Evolutionary conservation across 2,329 filamentous ascomycete genomes (phyloP).

Genomic region (Cordyceps pruinosa): DNA sequence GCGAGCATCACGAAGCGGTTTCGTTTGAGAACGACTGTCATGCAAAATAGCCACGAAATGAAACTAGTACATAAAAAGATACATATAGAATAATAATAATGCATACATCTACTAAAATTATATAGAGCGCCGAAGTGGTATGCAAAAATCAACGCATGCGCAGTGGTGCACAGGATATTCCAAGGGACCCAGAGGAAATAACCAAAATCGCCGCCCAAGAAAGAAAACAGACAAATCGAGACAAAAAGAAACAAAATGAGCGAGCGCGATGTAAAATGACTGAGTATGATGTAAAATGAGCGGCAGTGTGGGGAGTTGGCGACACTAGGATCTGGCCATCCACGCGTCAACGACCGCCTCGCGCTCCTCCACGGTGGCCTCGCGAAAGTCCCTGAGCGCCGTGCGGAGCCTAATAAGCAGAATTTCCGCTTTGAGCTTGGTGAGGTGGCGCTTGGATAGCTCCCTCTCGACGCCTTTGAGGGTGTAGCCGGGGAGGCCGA

Average conservation of each 20-base stretch:
- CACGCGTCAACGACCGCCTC: constrained; percentile 22
- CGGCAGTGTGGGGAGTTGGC: neutral
- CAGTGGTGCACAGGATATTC: neutral
- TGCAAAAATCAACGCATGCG: neutral
- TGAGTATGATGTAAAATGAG: no score
- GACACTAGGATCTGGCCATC: constrained; percentile 13
- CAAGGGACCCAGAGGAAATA: neutral
- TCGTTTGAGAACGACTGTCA: constrained; percentile 2
- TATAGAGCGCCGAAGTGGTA: neutral
- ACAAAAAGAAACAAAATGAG: neutral
- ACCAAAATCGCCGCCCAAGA: neutral
- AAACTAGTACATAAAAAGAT: neutral
- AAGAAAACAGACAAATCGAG: neutral
- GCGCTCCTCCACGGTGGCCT: constrained; percentile 17
- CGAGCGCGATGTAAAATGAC: neutral
- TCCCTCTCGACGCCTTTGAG: constrained; percentile 49
- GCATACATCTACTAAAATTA: neutral
- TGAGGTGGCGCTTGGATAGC: constrained; percentile 28
- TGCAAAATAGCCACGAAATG: neutral
- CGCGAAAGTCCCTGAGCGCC: constrained; percentile 24
- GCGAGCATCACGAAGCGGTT: neutral
- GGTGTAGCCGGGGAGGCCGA: constrained; percentile 32
- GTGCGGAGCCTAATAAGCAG: constrained; percentile 26
- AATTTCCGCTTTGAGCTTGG: constrained; percentile 26
- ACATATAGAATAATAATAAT: neutral